Evolutionary conservation across 2,329 filamentous ascomycete genomes (phyloP), one percentile per base, ranked within the genome.

Genomic region (Cercospora nicotianae): DNA sequence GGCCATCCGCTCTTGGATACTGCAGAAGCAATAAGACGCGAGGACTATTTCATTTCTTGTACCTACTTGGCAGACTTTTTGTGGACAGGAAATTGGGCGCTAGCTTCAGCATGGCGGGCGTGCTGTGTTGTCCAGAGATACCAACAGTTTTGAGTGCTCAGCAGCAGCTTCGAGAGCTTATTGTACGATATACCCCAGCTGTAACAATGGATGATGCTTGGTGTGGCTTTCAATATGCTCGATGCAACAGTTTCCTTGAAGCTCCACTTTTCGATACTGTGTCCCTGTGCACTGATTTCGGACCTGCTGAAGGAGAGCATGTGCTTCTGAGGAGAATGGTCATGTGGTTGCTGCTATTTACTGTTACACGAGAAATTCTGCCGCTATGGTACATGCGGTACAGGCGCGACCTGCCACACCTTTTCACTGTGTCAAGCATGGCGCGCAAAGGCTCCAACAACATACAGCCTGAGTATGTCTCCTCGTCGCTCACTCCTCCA

Each of bases 1-100:
- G 82, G 81, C 81, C 18, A 78, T 83, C 70, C 74, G 82, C 53
- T 79, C 79, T 5, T 84, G 82, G 82, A 70, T 68, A 26, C 60
- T 78, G 65, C 74, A 75, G 68, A 75, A 74, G 70, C 73, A 75
- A 70, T 73, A 70, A 33, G 23, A n/a, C n/a, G 45, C 39, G 26
- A 48, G 60, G 23, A 23, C 42, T 30, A 26, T n/a, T 58, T 45
- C 33, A 33, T 26, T 62, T 51, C 58, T 28, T 58, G 58, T 63
- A 30, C 51, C 62, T 61, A 64, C 62, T 58, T 64, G 26, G 48
- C 60, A 51, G 42, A 48, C 60, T 64, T 42, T 45, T 61, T 61
- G 36, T 58, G 45, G 45, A 23, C 45, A 51, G 45, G 45, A 51
- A 23, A 51, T 51, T 18, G 18, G 18, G 42, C 42, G 42, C 42